Evolutionary conservation across 2,329 filamentous ascomycete species (phyloP).

Genomic region (Curvularia lunata): DNA sequence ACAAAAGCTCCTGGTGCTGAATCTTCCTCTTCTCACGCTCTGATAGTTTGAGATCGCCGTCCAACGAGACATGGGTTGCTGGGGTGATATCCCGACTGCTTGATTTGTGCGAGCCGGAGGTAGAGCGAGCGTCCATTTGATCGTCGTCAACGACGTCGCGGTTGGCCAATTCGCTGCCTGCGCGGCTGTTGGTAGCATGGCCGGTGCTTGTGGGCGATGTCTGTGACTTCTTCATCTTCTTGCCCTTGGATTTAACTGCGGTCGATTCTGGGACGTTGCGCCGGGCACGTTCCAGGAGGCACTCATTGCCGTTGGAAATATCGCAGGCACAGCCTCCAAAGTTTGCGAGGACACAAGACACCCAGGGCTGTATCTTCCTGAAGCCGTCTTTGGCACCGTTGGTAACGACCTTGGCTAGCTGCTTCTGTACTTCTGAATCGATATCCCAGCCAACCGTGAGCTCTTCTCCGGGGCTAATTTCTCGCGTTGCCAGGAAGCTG

Average conservation of each 20-base stretch:
- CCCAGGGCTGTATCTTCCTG: constrained; percentile 68
- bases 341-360: constrained; percentile 73
- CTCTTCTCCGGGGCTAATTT: constrained; percentile 76
- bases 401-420: constrained; percentile 66
- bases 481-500: constrained; percentile 84
- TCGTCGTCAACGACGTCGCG: constrained; percentile 61
- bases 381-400: constrained; percentile 67
- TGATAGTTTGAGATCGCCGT: constrained; percentile 60
- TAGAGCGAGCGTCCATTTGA: constrained; percentile 62
- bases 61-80: constrained; percentile 58
- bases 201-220: constrained; percentile 62
- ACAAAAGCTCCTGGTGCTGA: constrained; percentile 67
- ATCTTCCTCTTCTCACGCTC: constrained; percentile 68
- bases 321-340: constrained; percentile 82
- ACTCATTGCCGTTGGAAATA: constrained; percentile 43
- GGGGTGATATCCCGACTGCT: constrained; percentile 68
- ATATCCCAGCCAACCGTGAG: constrained; percentile 68
- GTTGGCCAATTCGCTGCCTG: constrained; percentile 63
- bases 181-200: constrained; percentile 62
- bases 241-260: constrained; percentile 52
- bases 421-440: constrained; percentile 56
- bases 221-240: constrained; percentile 58
- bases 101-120: constrained; percentile 62
- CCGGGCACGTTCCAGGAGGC: constrained; percentile 46
- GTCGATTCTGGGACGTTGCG: constrained; percentile 38